phyloP scores from a whole-genome alignment of 345 rosid genomes.

The Rhizophora mangle region DNA sequence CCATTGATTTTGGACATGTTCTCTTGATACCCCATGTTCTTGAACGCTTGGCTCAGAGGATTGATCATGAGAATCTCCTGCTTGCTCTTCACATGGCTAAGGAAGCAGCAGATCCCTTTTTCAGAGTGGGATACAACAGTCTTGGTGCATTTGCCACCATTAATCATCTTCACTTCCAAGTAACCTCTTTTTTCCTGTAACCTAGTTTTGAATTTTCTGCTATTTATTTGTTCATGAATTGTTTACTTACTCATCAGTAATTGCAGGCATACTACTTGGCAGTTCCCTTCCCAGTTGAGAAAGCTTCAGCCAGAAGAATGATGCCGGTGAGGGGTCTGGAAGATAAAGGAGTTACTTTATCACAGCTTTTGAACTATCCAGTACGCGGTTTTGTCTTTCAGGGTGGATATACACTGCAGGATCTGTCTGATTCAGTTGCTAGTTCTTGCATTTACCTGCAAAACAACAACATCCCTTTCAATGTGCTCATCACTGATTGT shows the following conservation, averaged over 20 bases:
- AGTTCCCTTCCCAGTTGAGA: background rate
- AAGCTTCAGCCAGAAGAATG: background rate
- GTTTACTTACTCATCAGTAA: background rate
- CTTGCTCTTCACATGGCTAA: background rate
- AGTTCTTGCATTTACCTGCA: conserved; percentile 4
- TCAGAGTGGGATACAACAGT: conserved; percentile 1
- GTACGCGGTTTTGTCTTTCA: background rate
- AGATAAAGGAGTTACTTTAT: background rate
- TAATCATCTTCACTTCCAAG: background rate
- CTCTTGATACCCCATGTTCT: conserved; percentile 3
- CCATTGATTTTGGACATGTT: background rate
- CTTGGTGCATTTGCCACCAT: conserved; percentile 2
- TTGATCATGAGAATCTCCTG: background rate
- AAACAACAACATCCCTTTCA: background rate
- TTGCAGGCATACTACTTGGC: conserved; percentile 4
- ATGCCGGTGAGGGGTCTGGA: background rate
- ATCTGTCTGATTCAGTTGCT: background rate
- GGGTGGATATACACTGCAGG: background rate
- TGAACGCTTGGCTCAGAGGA: background rate
- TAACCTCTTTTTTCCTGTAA: background rate
- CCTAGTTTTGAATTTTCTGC: background rate
- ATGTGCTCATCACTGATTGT: conserved; percentile 2
- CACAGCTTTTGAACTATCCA: background rate
- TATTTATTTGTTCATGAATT: background rate
- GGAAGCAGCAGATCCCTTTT: conserved; percentile 1